Evolutionary conservation across 176 grass and related monocot genomes (phyloP).

Genomic region (Melocanna baccifera): DNA sequence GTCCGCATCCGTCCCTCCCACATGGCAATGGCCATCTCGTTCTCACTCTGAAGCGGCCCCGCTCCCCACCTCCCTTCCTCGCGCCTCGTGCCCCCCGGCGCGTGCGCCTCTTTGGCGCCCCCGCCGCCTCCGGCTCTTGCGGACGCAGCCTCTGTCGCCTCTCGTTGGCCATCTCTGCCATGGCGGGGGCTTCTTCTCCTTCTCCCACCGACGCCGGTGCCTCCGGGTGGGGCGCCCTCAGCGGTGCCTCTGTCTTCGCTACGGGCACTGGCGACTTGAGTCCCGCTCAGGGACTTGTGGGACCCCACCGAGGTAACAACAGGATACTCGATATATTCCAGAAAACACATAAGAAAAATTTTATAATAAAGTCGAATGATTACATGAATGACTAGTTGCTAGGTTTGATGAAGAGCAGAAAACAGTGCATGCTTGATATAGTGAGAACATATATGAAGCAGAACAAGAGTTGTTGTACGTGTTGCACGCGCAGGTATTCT

Average conservation of each 20-base stretch:
- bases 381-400: too few species aligned
- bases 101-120: background rate
- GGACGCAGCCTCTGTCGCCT: background rate
- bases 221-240: conserved; percentile 41
- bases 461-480: too few species aligned
- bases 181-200: background rate
- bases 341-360: too few species aligned
- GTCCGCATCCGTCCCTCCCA: too few species aligned
- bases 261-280: conserved; percentile 45
- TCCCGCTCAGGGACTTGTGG: conserved; percentile 65
- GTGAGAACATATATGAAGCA: too few species aligned
- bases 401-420: too few species aligned
- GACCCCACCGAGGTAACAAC: too few species aligned
- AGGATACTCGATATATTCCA: too few species aligned
- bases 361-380: too few species aligned
- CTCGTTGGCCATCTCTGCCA: background rate
- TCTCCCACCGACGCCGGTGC: background rate
- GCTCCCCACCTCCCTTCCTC: background rate
- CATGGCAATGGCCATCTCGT: conserved; percentile 34
- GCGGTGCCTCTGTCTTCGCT: conserved; percentile 52
- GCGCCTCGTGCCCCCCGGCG: background rate
- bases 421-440: too few species aligned
- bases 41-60: too few species aligned
- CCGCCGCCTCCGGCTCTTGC: background rate
- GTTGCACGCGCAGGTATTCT: too few species aligned